Base-by-base conservation (phyloP, 2,329 filamentous ascomycete genomes). In the Colletotrichum tropicale region DNA sequence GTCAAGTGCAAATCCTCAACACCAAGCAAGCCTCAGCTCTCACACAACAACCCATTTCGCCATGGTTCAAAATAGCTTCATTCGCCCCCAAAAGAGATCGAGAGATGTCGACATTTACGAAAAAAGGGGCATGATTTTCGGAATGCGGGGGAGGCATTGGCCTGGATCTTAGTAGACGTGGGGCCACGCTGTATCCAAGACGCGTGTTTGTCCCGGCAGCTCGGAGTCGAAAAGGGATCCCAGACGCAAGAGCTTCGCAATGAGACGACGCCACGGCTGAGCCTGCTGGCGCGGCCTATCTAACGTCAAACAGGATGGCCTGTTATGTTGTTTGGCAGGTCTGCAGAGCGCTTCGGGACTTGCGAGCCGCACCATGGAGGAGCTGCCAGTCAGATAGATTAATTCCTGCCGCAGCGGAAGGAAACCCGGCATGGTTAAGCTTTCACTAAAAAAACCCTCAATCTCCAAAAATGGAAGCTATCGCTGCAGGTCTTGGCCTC, bases 101-200 rank as follows among this genome's bases (percentile, higher is more conserved):
- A 52, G n/a, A 52, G 43, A 8, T 52, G 10, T 52, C 4, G 43
- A n/a, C 43, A 52, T 30, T 58, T 26, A 58, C 56, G 21, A 30
- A 64, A n/a, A 64, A 65, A 30, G 30, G 71, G 67, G 67, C 28
- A 18, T 28, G 18, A 34, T 13, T 68, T 34, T 62, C 55, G 60
- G 55, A 61, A 75, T 68, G 73, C 69, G 73, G 73, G 73, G 69
- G 32, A 34, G 43, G 43, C 32, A 64, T 26, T 24, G 52, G 52
- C 18, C 52, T 71, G 28, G 68, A 36, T 24, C 60, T 16, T 62
- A 61, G 56, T 21, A 5, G 56, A 12, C 32, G 43, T 60, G 70
- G 70, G 64, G 16, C 73, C 13, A 56, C 56, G 73, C 70, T 75
- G 60, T 72, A 65, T 75, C 26, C 58, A 73, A 75, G 58, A 75